Evolutionary conservation across 257 asterid genomes (phyloP).

Genomic region (Ligustrum vulgare): DNA sequence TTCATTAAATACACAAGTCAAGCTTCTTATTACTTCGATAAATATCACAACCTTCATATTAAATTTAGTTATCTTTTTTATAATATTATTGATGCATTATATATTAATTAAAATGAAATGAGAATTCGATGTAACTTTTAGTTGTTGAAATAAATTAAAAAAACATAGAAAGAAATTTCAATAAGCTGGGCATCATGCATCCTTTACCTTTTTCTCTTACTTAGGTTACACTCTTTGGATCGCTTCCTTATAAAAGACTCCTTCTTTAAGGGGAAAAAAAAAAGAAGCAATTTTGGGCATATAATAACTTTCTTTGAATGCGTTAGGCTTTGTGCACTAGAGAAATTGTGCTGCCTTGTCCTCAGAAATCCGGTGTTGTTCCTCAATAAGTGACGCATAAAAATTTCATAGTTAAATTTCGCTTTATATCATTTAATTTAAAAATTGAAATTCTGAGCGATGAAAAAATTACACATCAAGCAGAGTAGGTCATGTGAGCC

Average conservation of each 20-base stretch:
- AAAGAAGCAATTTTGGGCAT: not conserved
- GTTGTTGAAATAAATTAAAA: not conserved
- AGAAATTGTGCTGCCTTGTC: not conserved
- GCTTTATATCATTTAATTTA: too few species aligned
- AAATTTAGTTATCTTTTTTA: not conserved
- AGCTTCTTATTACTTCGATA: not conserved
- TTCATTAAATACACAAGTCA: not conserved
- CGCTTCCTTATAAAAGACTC: slow-evolving; percentile 47
- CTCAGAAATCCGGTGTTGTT: not conserved
- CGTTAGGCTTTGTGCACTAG: not conserved
- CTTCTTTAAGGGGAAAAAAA: not conserved
- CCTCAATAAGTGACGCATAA: not conserved
- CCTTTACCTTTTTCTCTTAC: slow-evolving; percentile 37
- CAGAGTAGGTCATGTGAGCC: too few species aligned
- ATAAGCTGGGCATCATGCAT: not conserved
- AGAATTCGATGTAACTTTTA: not conserved
- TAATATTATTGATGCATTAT: not conserved
- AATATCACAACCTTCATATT: not conserved
- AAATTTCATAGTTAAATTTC: too few species aligned
- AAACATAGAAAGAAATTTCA: not conserved
- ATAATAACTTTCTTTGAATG: not conserved
- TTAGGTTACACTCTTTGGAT: slow-evolving; percentile 68
- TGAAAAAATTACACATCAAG: too few species aligned
- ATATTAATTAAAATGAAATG: not conserved
- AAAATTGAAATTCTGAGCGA: too few species aligned